Base-by-base conservation (phyloP, 345 rosid genomes). In the Theobroma cacao region DNA sequence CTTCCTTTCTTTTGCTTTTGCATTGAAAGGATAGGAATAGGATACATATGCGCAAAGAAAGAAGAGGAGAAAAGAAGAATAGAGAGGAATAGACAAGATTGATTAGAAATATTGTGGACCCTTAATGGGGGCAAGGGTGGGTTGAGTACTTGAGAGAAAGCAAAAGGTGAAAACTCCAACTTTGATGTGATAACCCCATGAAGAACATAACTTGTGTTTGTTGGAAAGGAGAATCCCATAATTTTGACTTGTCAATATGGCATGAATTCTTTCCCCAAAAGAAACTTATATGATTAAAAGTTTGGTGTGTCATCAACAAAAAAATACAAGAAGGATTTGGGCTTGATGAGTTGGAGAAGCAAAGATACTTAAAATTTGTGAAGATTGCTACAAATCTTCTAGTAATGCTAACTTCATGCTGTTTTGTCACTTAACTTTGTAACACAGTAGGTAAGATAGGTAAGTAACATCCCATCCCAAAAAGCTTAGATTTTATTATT, bases 41-140 rank as follows among this genome's bases (percentile, higher is more conserved):
- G 48, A 17, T 15, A 3, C 45, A 41, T 41, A 41, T 41, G 45
- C 5, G 22, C 22, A 50, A 20, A 38, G 38, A 41, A 8, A 41
- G 45, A 41, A 26, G 26, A 28, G n/a, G 11, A 20, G 52, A 34
- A 62, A 55, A 55, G 1, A 36, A 65, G n/a, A n/a, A 28, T 52
- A 36, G 43, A 47, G 41, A 5, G 24, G 22, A 45, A 77, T 68
- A 60, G 30, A 53, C 68, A 78, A 30, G 72, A 34, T 24, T 11
- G 87, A 82, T 71, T 77, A 20, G 79, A 82, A 80, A 56, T 67
- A 30, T 45, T 6, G 77, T 77, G 78, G 84, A 73, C 77, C 82
- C 83, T 36, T 13, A 3, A 55, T 36, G 77, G 62, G 34, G 22
- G 8, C 53, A 58, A 41, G 14, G 61, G 7, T 20, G 34, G 75